Base-by-base conservation (phyloP, 108 stramenopile species). In the Cyclotella choctawhatcheeana region DNA sequence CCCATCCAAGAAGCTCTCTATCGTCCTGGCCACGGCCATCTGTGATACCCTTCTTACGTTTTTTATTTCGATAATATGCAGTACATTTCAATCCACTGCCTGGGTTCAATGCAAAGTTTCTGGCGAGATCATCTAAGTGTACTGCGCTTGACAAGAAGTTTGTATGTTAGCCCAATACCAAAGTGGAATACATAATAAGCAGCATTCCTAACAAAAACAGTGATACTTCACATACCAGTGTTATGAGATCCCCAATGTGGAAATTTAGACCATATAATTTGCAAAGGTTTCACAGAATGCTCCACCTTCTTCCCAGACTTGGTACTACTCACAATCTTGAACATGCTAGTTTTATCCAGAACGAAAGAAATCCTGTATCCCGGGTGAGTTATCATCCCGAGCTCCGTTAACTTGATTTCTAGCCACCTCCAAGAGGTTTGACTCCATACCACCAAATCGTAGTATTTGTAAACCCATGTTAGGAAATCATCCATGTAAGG, bases 401-500 rank as follows among this genome's bases (percentile, higher is more conserved):
- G 74, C 68, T 97, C 98, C 13, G 85, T 96, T 53, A 98, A 87
- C 66, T 98, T 98, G 47, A 96, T 82, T 73, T 98, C 98, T 14
- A 98, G 84, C 95, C 97, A 99, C 55, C 95, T 77, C 98, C 98
- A 99, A 6, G 86, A 88, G 22, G 98, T 99, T 82, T 99, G 98
- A 18, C 79, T 82, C 98, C 98, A 99, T 5, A 97, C 91, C 0
- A 92, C 94, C 43, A 99, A 70, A 80, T 99, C 96, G 73, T 96
- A 99, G 73, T 93, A 56, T 50, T 82, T 79, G 81, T 97, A 99
- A 33, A 83, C 82, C 43, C 77, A 64, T 0, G 84, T 66, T 0
- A 98, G 82, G 58, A 98, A 98, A 8, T 89, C 76, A 79, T 97
- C 94, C 92, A 97, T 93, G 72, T 88, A 84, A 0, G 97, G 97